phyloP scores from a whole-genome alignment of 2,329 filamentous ascomycete species.

The Colletotrichum higginsianum region DNA sequence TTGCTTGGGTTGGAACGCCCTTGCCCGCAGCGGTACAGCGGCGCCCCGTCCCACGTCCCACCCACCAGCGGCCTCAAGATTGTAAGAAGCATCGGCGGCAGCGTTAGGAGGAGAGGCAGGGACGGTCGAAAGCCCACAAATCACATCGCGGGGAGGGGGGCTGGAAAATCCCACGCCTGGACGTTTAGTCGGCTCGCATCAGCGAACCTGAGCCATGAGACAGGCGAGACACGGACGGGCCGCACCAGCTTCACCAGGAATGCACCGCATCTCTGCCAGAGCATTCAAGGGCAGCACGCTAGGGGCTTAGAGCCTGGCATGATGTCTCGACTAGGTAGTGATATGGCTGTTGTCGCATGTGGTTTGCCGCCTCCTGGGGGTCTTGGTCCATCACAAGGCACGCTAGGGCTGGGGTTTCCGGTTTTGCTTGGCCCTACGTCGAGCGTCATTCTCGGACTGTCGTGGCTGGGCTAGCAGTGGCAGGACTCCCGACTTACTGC shows the following conservation, averaged over 20 bases:
- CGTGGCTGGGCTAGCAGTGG: not conserved
- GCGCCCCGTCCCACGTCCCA: not conserved
- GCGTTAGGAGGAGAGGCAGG: not conserved
- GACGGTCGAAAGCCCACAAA: not conserved
- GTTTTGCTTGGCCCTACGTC: not conserved
- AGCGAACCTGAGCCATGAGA: not conserved
- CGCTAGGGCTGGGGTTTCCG: slow-evolving; percentile 24
- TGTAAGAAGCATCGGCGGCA: not conserved
- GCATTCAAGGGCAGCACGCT: not conserved
- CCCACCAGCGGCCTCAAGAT: not conserved
- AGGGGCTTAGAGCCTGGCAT: not conserved
- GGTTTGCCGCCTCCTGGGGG: slow-evolving; percentile 14
- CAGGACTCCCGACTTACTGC: not conserved
- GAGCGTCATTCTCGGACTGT: slow-evolving; percentile 13
- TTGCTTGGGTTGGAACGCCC: not conserved
- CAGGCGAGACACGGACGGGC: not conserved
- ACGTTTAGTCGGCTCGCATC: not conserved
- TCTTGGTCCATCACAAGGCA: slow-evolving; percentile 33
- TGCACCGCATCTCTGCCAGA: not conserved
- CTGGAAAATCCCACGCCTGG: not conserved
- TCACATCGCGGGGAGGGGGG: not conserved
- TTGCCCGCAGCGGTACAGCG: not conserved
- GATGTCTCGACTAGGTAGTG: not conserved
- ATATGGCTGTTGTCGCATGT: slow-evolving; percentile 7
- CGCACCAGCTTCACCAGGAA: slow-evolving; percentile 1